A percentile compares a stretch with the other conserved stretches of the same genome.
These are phyloP conservation scores for Gynandropsis gynandra DNA, from an alignment of 345 rosid genomes.

Conservation along the genomic window DNA sequence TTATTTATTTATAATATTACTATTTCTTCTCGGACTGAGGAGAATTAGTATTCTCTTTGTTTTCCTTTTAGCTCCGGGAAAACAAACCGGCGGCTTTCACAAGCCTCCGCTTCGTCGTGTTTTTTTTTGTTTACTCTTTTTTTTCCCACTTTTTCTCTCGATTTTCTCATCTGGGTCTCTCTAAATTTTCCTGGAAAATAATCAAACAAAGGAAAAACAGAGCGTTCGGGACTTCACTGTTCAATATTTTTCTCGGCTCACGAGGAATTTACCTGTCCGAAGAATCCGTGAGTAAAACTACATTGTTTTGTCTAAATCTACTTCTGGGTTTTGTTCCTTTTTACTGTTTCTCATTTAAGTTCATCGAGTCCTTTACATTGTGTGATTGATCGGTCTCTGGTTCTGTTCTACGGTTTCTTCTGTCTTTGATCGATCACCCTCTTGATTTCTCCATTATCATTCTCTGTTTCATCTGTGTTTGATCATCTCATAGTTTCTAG, in stretches of 20 bases:
- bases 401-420: background rate
- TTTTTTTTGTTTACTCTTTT: background rate
- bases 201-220: background rate
- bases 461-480: too few relatives aligned
- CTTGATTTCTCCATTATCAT: background rate
- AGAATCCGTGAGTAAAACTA: slow-evolving; percentile 22
- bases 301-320: slow-evolving; percentile 13
- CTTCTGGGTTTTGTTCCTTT: background rate
- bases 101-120: slow-evolving; percentile 21
- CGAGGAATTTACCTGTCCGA: slow-evolving; percentile 1
- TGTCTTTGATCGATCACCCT: background rate
- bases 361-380: background rate
- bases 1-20: slow-evolving; percentile 3
- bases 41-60: slow-evolving; percentile 10
- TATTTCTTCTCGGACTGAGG: slow-evolving; percentile 16
- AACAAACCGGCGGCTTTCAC: slow-evolving; percentile 25
- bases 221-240: background rate
- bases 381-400: slow-evolving; percentile 4
- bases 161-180: background rate
- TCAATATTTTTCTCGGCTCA: background rate
- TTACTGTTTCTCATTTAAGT: slow-evolving; percentile 6
- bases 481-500: background rate
- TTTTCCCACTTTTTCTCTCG: background rate
- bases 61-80: slow-evolving; percentile 14
- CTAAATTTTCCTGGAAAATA: background rate